A percentile compares a stretch with the other conserved stretches of the same genome.
phyloP scores from a whole-genome alignment of 176 grass and related monocot species.

The Musa schizocarpa region DNA sequence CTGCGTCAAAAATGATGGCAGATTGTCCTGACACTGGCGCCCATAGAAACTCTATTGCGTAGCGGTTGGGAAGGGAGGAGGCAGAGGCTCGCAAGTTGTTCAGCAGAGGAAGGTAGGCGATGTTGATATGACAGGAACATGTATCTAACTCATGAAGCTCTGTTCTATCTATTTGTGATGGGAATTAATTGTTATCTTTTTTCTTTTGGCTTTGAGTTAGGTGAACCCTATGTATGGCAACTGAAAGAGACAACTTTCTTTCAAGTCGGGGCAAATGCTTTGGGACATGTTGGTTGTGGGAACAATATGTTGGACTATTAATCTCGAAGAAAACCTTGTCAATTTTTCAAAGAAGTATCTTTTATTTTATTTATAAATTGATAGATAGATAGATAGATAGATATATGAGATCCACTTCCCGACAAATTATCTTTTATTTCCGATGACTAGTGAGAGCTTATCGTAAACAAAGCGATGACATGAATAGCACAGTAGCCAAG shows the following conservation, averaged over 20 bases:
- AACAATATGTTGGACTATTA: neutral
- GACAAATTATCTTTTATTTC: no score
- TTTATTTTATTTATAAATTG: no score
- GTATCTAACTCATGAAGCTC: neutral
- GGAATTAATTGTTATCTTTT: neutral
- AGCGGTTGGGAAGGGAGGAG: neutral
- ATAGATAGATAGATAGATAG: no score
- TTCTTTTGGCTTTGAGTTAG: neutral
- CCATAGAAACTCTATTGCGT: neutral
- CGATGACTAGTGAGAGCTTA: no score
- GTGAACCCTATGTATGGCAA: neutral
- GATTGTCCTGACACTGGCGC: no score
- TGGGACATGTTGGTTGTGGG: neutral
- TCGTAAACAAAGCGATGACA: no score
- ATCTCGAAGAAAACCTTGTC: no score
- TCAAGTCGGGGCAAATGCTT: neutral
- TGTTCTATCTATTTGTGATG: neutral
- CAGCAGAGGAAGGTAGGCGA: neutral
- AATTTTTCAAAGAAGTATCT: no score
- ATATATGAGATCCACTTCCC: no score
- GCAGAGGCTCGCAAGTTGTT: no score
- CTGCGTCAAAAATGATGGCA: no score
- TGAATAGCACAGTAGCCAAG: no score
- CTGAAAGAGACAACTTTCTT: neutral
- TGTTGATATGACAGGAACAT: neutral